Evolutionary conservation across 805 yeast genomes (phyloP).

Genomic region (Candida oleophila): DNA sequence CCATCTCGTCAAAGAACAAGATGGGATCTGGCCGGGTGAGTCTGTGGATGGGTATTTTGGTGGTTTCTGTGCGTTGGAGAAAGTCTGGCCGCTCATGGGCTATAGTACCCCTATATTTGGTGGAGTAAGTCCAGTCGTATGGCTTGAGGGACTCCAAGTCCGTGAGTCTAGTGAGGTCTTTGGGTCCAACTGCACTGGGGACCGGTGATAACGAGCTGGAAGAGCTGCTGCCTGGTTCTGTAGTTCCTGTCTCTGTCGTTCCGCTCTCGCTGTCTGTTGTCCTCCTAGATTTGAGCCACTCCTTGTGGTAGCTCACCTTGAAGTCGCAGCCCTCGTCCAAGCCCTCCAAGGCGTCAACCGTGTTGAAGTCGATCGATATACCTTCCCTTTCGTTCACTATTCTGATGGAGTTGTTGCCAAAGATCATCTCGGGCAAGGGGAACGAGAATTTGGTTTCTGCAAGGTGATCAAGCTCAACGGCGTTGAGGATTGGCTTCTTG

Average conservation of each 20-base stretch:
- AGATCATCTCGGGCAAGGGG: constrained; percentile 97
- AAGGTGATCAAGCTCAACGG: constrained; percentile 69
- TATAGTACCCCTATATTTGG: constrained; percentile 68
- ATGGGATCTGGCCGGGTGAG: constrained; percentile 80
- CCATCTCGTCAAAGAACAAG: constrained; percentile 82
- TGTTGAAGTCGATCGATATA: constrained; percentile 62
- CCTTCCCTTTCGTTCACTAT: constrained; percentile 40
- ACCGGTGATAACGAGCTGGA: too few species aligned
- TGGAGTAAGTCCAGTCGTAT: constrained; percentile 95
- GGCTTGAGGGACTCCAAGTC: constrained; percentile 69
- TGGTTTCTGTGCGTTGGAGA: constrained; percentile 10
- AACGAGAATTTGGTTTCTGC: constrained; percentile 60
- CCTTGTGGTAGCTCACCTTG: constrained; percentile 80
- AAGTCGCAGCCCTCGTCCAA: constrained; percentile 33
- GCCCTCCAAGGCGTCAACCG: constrained; percentile 64
- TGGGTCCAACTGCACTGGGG: too few species aligned
- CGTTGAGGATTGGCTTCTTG: constrained; percentile 74
- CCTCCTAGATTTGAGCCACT: constrained; percentile 59
- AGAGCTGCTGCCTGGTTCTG: neutral
- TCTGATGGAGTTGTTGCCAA: constrained; percentile 75
- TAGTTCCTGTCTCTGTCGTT: constrained; percentile 23
- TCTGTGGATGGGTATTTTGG: constrained; percentile 65
- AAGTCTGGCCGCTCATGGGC: constrained; percentile 6
- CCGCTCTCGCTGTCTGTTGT: constrained; percentile 22
- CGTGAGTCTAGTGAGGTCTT: constrained; percentile 36